Base-by-base conservation (phyloP, 306 rosid genomes). In the Morella rubra region DNA sequence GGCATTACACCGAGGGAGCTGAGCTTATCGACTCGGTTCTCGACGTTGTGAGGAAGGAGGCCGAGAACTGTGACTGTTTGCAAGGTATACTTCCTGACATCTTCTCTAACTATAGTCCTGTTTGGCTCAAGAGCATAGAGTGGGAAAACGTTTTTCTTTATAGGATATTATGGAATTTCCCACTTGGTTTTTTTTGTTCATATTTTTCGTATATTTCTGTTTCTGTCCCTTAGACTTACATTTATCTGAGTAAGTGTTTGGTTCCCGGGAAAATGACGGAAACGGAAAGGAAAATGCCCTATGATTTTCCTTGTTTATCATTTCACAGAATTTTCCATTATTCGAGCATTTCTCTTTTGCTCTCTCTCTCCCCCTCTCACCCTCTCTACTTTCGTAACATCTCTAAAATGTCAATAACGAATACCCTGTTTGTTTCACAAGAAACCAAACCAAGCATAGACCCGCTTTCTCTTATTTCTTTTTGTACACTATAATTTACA, bases 1-100 rank as follows among this genome's bases (percentile, higher is more conserved):
- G 89, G 5, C 91, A 87, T 72, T 87, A 87, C 65, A 87, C 91
- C 0, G 86, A 87, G 37, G 89, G 89, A 3, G 90, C 84, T 1
- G 85, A 84, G 85, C 84, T 87, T 49, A 87, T 87, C 44, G 87
- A 88, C 71, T 88, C 86, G 1, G 89, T 88, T 3, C 91, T 85
- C 13, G 84, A 88, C 53, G 89, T 87, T 20, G 89, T 87, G 0
- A 82, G 91, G 61, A 85, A 87, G 51, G 89, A 85, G 79, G 89
- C 84, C 0, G 88, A 87, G 80, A 85, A 85, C 56, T 87, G 87
- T 71, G 91, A 87, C 24, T 87, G 89, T 51, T 87, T 88, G 75
- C 91, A 88, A 83, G 91, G 91, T 85, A 60, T 51, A 9, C 24
- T 40, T 27, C 49, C 14, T 8, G 9, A 1, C 0, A 15, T 20